Percentiles rank a stretch among this genome's conserved stretches.
phyloP scores from a whole-genome alignment of 495 filamentous ascomycete genomes.

The Monascus purpureus region DNA sequence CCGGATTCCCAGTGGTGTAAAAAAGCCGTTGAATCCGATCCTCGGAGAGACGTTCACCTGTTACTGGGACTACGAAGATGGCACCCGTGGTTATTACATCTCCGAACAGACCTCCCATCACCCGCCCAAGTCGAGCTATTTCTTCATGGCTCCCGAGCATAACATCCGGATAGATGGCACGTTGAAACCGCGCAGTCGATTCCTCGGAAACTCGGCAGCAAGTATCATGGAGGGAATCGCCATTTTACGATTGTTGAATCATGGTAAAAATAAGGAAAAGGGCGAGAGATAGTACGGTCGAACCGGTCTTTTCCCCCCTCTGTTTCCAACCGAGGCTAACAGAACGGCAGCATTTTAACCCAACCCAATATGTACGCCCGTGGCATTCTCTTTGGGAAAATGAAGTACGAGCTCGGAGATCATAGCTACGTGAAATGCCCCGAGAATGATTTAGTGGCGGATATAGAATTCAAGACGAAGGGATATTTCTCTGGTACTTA shows the following conservation, averaged over 20 bases:
- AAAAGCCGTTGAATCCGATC: slow-evolving; percentile 96
- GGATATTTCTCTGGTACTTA: slow-evolving; percentile 95
- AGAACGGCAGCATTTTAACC: slow-evolving; percentile 55
- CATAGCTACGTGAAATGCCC: slow-evolving; percentile 91
- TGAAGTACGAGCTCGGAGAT: slow-evolving; percentile 98
- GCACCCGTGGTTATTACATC: slow-evolving; percentile 84
- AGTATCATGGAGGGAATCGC: slow-evolving; percentile 97
- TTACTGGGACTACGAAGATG: slow-evolving; percentile 86
- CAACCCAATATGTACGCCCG: slow-evolving; percentile 99
- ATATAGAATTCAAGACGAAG: slow-evolving; percentile 98
- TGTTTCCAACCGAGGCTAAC: slow-evolving; percentile 4
- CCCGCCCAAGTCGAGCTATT: slow-evolving; percentile 96
- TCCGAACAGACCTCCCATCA: slow-evolving; percentile 95
- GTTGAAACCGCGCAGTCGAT: slow-evolving; percentile 90
- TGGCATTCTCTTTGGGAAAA: slow-evolving; percentile 94
- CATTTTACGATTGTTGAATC: slow-evolving; percentile 70
- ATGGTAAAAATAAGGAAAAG: slow-evolving; percentile 42
- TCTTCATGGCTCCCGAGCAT: slow-evolving; percentile 95
- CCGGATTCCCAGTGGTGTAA: slow-evolving; percentile 68
- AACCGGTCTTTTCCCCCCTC: too few relatives aligned
- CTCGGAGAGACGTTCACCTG: slow-evolving; percentile 91
- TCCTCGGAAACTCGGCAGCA: slow-evolving; percentile 92
- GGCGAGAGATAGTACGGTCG: slow-evolving; percentile 75
- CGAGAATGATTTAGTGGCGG: slow-evolving; percentile 71
- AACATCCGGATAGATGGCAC: slow-evolving; percentile 92